Base-by-base conservation (phyloP, 208 protist genomes). In the Crithidia expoeki region DNA sequence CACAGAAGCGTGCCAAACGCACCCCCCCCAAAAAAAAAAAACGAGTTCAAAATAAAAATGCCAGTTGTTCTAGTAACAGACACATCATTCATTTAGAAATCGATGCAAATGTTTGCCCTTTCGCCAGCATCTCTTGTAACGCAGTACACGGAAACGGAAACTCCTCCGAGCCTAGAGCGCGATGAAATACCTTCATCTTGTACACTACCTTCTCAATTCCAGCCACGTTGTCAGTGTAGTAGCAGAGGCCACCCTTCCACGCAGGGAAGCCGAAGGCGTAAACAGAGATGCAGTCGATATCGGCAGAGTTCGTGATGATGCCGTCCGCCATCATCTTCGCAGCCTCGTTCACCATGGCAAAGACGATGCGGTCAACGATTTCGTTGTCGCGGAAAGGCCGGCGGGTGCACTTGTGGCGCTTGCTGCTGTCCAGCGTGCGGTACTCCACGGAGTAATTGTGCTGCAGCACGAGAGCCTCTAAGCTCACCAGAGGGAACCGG, bases 271-370 rank as follows among this genome's bases (percentile, higher is more conserved):
- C 92, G 30, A 91, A 89, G 34, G 79, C 92, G 64, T 90, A 88
- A n/a, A 94, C 73, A 21, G 75, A 89, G 16, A 85, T 81, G 58
- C 96, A 78, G 84, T 98, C 96, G 55, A 98, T 78, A 59, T 96
- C 94, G 4, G 82, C 57, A 1, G 89, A 78, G 68, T 80, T 76
- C 16, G 53, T 44, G 40, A 93, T 89, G 27, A 94, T 75, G 14
- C 85, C 85, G 11, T 94, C 94, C 21, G 83, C 59, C 49, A 98
- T 68, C 32, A 97, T 53, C 47, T 79, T 84, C 14, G 80, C 95
- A 11, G 91, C 89, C 74, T 98, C 96, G 79, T 98, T 98, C 21
- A 97, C 73, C 70, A 96, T 84, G 14, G 83, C 75, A 56, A 98
- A 89, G 14, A 97, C 52, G 49, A 95, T 86, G 51, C 89, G 83